Evolutionary conservation across 1,139 yeast species (phyloP), one percentile per base, ranked within the genome.

Genomic region (Debaryomyces nepalensis): DNA sequence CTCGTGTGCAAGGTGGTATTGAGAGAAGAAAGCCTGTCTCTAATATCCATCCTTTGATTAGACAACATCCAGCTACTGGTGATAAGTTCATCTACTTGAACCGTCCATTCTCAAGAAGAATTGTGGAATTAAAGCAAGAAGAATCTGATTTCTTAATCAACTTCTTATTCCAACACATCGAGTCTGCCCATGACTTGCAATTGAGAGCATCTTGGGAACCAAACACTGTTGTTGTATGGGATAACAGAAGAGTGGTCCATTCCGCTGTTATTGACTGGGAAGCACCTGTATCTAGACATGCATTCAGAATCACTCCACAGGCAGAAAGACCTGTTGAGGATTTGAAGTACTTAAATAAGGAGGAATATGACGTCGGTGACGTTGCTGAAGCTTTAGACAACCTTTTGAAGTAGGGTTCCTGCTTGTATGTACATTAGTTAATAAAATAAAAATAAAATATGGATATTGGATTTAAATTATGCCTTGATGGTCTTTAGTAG

Each of bases 271-370:
- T 57, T 73, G 83, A 79, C 57, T 75, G 78, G 52, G 79, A 75
- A 52, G 77, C 77, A 21, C 47, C 57, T 42, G 75, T 70, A 41
- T 66, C 76, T 23, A 69, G 84, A 58, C 84, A 77, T 49, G 84
- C 84, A 3, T 79, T 82, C 52, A 73, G 91, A 59, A 75, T 84
- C 44, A 82, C 90, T 5, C 79, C 86, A 6, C 77, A 77, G 52
- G 90, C 82, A 16, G 87, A 73, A 57, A 61, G 66, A 50, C 75
- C 66, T 42, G 63, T 63, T 14, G 63, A 55, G 37, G 63, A 65
- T 51, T 58, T 68, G 47, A 56, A 60, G 41, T 70, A 68, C 43
- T 62, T 64, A 48, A 64, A 64, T 42, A 57, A 58, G 22, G 69
- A 66, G 44, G 70, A 68, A 35, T 60, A 57, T 40, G 67, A 65